These are phyloP conservation scores for Cytospora mali DNA, from an alignment of 2,329 filamentous ascomycete genomes.

Conservation along the genomic window DNA sequence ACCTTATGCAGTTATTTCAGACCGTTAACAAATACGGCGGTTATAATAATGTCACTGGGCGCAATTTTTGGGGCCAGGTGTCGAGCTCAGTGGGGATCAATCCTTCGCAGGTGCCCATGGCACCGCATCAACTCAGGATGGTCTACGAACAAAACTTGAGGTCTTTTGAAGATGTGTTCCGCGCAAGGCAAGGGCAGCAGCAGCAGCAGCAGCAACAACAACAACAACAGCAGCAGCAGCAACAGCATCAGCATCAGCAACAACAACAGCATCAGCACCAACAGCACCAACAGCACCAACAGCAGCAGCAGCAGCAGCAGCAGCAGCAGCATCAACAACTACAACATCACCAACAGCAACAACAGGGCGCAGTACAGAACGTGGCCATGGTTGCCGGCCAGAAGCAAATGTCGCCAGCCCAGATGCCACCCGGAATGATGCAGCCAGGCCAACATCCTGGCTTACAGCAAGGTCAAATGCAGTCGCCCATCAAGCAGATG, in stretches of 20 bases:
- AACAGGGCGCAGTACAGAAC: slow-evolving; percentile 31
- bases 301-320: slow-evolving; percentile 41
- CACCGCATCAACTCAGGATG: slow-evolving; percentile 68
- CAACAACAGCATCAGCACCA: slow-evolving; percentile 47
- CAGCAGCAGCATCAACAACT: slow-evolving; percentile 41
- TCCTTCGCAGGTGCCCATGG: slow-evolving; percentile 65
- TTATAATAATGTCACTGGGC: slow-evolving; percentile 70
- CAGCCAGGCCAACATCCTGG: slow-evolving; percentile 45
- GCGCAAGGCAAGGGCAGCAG: slow-evolving; percentile 55
- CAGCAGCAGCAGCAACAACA: too few relatives aligned
- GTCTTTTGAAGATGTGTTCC: slow-evolving; percentile 72
- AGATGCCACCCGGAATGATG: slow-evolving; percentile 44
- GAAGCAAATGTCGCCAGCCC: slow-evolving; percentile 46
- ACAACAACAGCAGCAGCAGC: too few relatives aligned
- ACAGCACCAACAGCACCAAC: slow-evolving; percentile 41
- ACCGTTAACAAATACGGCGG: slow-evolving; percentile 76
- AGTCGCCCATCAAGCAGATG: slow-evolving; percentile 50
- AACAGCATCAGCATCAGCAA: too few relatives aligned
- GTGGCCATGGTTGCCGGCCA: slow-evolving; percentile 42
- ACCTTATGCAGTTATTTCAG: slow-evolving; percentile 76
- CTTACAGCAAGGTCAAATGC: slow-evolving; percentile 44
- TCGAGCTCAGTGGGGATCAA: slow-evolving; percentile 66
- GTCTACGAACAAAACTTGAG: slow-evolving; percentile 77
- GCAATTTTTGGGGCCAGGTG: slow-evolving; percentile 74
- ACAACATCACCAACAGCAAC: slow-evolving; percentile 40